phyloP scores from a whole-genome alignment of 768 basidiomycete genomes.

The Lyophyllum atratum region DNA sequence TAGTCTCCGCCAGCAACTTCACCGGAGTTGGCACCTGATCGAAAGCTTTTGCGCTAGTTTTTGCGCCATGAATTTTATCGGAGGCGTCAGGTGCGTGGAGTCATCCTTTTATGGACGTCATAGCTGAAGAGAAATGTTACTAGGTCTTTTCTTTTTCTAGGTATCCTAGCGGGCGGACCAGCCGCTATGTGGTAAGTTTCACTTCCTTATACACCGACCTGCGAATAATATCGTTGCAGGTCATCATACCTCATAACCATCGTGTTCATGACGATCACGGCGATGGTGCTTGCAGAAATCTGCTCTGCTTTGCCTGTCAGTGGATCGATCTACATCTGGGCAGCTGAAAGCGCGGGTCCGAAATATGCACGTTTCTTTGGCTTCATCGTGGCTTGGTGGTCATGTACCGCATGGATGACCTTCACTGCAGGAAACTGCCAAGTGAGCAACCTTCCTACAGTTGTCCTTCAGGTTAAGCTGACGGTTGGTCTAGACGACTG shows the following conservation, averaged over 20 bases:
- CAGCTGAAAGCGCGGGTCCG: slow-evolving; percentile 88
- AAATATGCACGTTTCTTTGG: slow-evolving; percentile 87
- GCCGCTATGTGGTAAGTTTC: slow-evolving; percentile 73
- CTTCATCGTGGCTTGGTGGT: slow-evolving; percentile 92
- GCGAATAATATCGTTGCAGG: slow-evolving; percentile 46
- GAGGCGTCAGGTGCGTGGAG: slow-evolving; percentile 67
- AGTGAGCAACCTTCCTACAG: slow-evolving; percentile 39
- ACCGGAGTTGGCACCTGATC: slow-evolving; percentile 80
- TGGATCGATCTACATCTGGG: slow-evolving; percentile 95
- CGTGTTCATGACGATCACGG: slow-evolving; percentile 87
- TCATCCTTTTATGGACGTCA: neutral
- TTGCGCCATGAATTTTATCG: slow-evolving; percentile 89
- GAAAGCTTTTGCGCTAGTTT: slow-evolving; percentile 91
- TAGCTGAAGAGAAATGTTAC: neutral
- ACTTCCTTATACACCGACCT: neutral
- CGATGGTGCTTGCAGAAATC: slow-evolving; percentile 84
- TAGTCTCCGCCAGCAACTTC: slow-evolving; percentile 63
- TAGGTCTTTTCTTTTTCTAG: slow-evolving; percentile 79
- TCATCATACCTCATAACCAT: slow-evolving; percentile 83
- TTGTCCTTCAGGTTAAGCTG: neutral
- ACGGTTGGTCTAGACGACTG: slow-evolving; percentile 59
- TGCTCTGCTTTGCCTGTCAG: slow-evolving; percentile 87
- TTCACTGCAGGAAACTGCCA: slow-evolving; percentile 89
- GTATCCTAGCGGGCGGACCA: slow-evolving; percentile 83
- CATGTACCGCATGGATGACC: slow-evolving; percentile 95